Base-by-base conservation (phyloP, 1,284 basidiomycete species). In the Tilletia setariae region DNA sequence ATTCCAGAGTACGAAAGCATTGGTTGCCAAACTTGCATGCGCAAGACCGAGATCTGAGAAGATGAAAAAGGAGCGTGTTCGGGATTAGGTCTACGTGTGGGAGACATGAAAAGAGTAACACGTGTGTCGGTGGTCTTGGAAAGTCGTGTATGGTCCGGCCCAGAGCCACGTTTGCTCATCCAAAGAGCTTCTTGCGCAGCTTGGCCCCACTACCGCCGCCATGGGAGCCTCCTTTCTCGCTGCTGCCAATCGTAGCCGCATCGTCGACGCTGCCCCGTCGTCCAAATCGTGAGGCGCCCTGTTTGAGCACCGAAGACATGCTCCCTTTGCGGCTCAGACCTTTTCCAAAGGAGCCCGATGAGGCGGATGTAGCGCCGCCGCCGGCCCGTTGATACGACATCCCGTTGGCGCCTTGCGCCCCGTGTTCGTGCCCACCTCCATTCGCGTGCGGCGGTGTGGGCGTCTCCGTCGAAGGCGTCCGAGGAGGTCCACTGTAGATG, bases 231-330 rank as follows among this genome's bases (percentile, higher is more conserved):
- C 56, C 28, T 15, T 40, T 32, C 56, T 61, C 56, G 56, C 56
- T 21, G 16, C 28, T 21, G 28, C 25, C 56, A 61, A 15, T 40
- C 6, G 32, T 61, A 11, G 56, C 56, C 9, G 56, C 11, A 35
- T 61, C 56, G n/a, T 61, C 56, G 1, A n/a, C 35, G 32, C 56
- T 61, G 6, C 28, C 28, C 56, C 56, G 56, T 11, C 56, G 56
- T 19, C 28, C 28, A 30, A 61, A 61, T 3, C 28, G 56, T 8
- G 56, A 61, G 7, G 56, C 15, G 16, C 56, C 32, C 28, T 25
- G 32, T 30, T 61, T 61, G 56, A 61, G 25, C 56, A 61, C 56
- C 19, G 56, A 25, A 25, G 56, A 30, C 56, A 61, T 61, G 56
- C 56, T 61, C 30, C 35, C 28, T 30, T 61, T 61, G 15, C 56